phyloP scores from a whole-genome alignment of 768 basidiomycete genomes.

The Suillus decipiens region DNA sequence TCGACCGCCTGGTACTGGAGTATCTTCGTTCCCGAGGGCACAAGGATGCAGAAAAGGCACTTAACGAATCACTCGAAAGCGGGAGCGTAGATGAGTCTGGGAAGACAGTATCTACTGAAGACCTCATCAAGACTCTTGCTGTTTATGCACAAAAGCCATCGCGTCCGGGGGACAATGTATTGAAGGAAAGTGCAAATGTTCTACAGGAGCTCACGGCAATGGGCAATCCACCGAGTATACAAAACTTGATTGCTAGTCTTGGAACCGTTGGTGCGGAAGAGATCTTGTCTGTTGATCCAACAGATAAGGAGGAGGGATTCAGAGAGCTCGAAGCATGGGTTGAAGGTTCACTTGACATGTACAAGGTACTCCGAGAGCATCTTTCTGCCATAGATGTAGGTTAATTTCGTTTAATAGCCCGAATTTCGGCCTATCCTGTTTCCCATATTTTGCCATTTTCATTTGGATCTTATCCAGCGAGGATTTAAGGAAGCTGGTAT shows the following conservation, averaged over 20 bases:
- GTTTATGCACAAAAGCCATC: constrained; percentile 71
- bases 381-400: background rate
- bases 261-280: constrained; percentile 83
- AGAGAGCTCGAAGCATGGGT: constrained; percentile 87
- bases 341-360: constrained; percentile 89
- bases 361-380: constrained; percentile 55
- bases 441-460: constrained; percentile 97
- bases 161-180: constrained; percentile 65
- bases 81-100: constrained; percentile 35
- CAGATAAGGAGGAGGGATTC: constrained; percentile 85
- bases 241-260: constrained; percentile 74
- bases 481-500: constrained; percentile 89
- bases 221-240: constrained; percentile 72
- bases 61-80: constrained; percentile 41
- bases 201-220: constrained; percentile 67
- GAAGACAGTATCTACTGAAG: constrained; percentile 49
- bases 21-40: constrained; percentile 51
- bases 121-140: constrained; percentile 56
- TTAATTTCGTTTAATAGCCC: constrained; percentile 54
- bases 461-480: constrained; percentile 88
- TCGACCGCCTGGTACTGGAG: constrained; percentile 47
- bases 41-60: constrained; percentile 43
- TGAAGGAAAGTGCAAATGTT: constrained; percentile 67
- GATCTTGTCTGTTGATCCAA: constrained; percentile 76
- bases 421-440: constrained; percentile 93